Base-by-base conservation (phyloP, 345 rosid species). In the Eucalyptus pumila region DNA sequence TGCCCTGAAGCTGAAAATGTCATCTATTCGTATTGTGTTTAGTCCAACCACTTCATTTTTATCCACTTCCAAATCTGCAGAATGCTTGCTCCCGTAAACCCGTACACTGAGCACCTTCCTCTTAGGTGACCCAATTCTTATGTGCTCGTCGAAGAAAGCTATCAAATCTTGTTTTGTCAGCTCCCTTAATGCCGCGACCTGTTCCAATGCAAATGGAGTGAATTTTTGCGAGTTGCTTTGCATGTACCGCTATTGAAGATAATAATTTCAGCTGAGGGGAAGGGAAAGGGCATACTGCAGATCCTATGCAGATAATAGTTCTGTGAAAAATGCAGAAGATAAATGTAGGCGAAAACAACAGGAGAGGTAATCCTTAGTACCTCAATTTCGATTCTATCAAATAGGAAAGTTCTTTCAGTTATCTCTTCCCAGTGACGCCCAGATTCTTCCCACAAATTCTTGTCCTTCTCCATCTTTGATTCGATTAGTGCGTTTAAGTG, bases 391-490 rank as follows among this genome's bases (percentile, higher is more conserved):
- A 60, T 91, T 88, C 99, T 91, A 92, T 94, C 96, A 90, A 97
- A 97, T 88, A 92, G 92, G 92, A 96, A 93, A 52, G 95, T 95
- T 52, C 98, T 98, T 80, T 88, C 92, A 54, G 88, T 86, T 56
- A 96, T 95, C 92, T 96, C 98, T 34, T 56, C 87, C 98, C 97
- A 97, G 94, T 90, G 94, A 88, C 93, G 95, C 80, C 89, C 50
- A 86, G 94, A 95, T 92, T 96, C 98, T 91, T 97, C 99, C 89
- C 93, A 88, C 89, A 96, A 89, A 90, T 97, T 96, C 93, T 94
- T 96, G 97, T 94, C 94, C 91, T 95, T 97, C 91, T 95, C 98
- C 62, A 97, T 96, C 91, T 96, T 97, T 96, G 93, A 93, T 89
- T 96, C 97, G 86, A 96, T 94, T 94, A 97, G 92, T 80, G 94